Evolutionary conservation across 768 basidiomycete species (phyloP).

Genomic region (Hygrophorus pudorinus): DNA sequence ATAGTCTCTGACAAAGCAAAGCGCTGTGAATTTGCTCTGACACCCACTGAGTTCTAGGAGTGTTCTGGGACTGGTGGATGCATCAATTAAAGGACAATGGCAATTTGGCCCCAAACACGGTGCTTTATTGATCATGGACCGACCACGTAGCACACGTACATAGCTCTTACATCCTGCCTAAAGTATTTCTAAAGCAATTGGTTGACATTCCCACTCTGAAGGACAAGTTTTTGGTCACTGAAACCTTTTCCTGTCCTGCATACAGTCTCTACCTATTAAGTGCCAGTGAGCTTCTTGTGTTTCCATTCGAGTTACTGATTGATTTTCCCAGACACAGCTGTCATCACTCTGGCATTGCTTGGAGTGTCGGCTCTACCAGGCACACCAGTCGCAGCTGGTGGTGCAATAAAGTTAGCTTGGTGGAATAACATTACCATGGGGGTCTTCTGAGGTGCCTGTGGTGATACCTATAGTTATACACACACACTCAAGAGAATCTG

Average conservation of each 20-base stretch:
- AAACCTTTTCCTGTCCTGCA: slow-evolving; percentile 21
- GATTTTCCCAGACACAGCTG: background rate
- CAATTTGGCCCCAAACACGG: slow-evolving; percentile 21
- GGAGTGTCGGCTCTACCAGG: background rate
- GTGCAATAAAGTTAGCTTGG: background rate
- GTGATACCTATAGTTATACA: slow-evolving; percentile 1
- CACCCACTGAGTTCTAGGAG: too few species aligned
- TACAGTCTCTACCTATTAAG: slow-evolving; percentile 3
- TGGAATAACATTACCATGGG: background rate
- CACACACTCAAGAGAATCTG: slow-evolving; percentile 3
- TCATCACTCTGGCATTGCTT: background rate
- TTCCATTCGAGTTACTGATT: background rate
- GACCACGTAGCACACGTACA: too few species aligned
- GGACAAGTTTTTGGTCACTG: slow-evolving; percentile 24
- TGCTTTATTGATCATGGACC: slow-evolving; percentile 25
- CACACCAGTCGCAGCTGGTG: background rate
- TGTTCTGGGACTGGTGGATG: slow-evolving; percentile 18
- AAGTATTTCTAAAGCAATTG: slow-evolving; percentile 16
- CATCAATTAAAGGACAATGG: slow-evolving; percentile 25
- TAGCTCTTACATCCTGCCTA: slow-evolving; percentile 8
- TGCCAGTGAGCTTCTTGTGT: background rate
- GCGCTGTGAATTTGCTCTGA: too few species aligned
- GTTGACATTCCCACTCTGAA: slow-evolving; percentile 15
- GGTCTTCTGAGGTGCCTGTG: background rate
- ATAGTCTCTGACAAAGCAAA: too few species aligned